Percentiles rank a stretch among this genome's conserved stretches.
These are phyloP conservation scores for Myxozyma lipomycoides DNA, from an alignment of 805 yeast genomes.

Conservation along the genomic window DNA sequence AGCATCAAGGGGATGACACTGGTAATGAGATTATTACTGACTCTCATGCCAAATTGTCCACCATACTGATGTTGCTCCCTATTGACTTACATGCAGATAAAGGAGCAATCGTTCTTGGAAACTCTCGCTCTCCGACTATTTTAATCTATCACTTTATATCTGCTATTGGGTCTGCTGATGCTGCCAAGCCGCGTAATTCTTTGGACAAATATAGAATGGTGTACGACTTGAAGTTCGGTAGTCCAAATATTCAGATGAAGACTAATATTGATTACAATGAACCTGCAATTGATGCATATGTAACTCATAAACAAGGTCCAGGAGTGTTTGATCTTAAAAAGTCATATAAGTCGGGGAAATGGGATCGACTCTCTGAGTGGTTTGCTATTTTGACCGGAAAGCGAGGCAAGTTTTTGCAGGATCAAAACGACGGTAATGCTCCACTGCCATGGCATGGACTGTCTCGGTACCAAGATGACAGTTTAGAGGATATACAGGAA, in stretches of 20 bases:
- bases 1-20: not conserved
- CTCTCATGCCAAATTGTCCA: constrained; percentile 7
- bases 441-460: constrained; percentile 68
- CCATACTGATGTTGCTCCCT: constrained; percentile 49
- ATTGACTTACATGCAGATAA: constrained; percentile 54
- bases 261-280: constrained; percentile 66
- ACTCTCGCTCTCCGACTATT: constrained; percentile 69
- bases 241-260: constrained; percentile 57
- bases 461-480: constrained; percentile 55
- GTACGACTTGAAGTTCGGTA: constrained; percentile 45
- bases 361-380: constrained; percentile 18
- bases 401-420: not conserved
- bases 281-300: constrained; percentile 17
- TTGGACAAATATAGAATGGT: constrained; percentile 56
- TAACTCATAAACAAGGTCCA: not conserved
- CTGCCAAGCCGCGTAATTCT: constrained; percentile 39
- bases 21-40: not conserved
- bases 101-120: constrained; percentile 78
- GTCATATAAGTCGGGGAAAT: constrained; percentile 2
- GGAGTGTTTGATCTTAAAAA: constrained; percentile 1
- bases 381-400: constrained; percentile 10
- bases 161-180: constrained; percentile 58
- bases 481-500: constrained; percentile 36
- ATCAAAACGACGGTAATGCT: not conserved
- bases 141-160: constrained; percentile 56